phyloP scores from a whole-genome alignment of 176 grass and related monocot genomes.

The Oryza meridionalis region DNA sequence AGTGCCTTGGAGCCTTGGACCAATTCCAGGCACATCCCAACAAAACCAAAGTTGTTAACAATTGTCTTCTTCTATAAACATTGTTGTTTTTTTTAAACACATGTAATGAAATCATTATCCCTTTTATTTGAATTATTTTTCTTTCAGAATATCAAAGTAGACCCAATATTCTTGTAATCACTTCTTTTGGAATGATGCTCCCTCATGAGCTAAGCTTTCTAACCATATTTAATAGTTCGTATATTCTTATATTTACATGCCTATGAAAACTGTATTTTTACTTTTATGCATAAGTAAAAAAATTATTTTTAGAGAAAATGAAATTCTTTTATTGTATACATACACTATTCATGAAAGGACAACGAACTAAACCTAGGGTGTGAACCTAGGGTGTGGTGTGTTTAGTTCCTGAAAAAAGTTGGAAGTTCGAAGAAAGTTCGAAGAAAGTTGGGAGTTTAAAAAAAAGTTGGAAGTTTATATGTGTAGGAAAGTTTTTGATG shows the following conservation, averaged over 20 bases:
- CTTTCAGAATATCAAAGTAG: neutral
- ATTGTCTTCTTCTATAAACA: neutral
- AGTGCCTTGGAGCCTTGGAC: constrained; percentile 1
- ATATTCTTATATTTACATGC: neutral
- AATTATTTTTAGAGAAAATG: neutral
- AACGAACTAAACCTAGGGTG: neutral
- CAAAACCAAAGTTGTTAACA: neutral
- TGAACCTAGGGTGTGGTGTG: too few relatives aligned
- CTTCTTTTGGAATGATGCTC: neutral
- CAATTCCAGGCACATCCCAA: constrained; percentile 26
- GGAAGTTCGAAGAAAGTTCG: too few relatives aligned
- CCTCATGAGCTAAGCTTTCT: neutral
- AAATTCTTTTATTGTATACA: neutral
- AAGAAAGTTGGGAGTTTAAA: too few relatives aligned
- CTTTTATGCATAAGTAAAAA: neutral
- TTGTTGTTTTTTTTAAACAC: neutral
- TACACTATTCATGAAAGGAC: neutral
- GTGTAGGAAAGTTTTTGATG: too few relatives aligned
- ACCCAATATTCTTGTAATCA: neutral
- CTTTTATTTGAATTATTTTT: neutral
- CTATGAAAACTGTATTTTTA: neutral
- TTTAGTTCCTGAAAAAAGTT: too few relatives aligned
- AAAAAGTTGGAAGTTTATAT: too few relatives aligned
- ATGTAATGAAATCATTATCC: neutral
- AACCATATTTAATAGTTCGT: neutral